A percentile compares a stretch with the other conserved stretches of the same genome.
Conservation (phyloP, 768 basidiomycete genomes). For the Leucosporidium yakuticum region DNA sequence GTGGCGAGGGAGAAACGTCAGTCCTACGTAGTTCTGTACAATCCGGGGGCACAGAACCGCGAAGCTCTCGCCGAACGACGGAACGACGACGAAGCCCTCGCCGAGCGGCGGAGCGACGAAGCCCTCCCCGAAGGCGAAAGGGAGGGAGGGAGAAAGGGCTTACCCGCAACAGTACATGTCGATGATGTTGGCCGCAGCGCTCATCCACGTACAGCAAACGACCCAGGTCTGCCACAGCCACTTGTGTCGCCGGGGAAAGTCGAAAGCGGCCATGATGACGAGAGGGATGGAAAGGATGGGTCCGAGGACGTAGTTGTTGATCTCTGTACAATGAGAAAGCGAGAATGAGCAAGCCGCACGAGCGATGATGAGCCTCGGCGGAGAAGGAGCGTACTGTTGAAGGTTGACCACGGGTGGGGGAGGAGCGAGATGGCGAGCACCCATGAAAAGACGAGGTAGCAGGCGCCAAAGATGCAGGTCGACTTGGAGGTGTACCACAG, state of each 20-base stretch:
- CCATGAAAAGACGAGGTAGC: slow-evolving; percentile 67
- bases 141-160: too few relatives aligned
- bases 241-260: slow-evolving; percentile 62
- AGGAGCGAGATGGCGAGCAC: slow-evolving; percentile 53
- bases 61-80: too few relatives aligned
- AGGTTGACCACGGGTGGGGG: slow-evolving; percentile 45
- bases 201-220: slow-evolving; percentile 14
- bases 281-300: slow-evolving; percentile 60
- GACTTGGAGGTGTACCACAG: slow-evolving; percentile 63
- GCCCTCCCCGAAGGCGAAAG: background rate
- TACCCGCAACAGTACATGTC: slow-evolving; percentile 11
- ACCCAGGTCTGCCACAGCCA: slow-evolving; percentile 60
- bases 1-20: slow-evolving; percentile 37
- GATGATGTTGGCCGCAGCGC: slow-evolving; percentile 14
- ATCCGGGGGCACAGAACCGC: slow-evolving; percentile 60
- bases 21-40: slow-evolving; percentile 45
- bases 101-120: slow-evolving; percentile 36
- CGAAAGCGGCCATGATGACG: slow-evolving; percentile 59
- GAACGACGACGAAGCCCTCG: too few relatives aligned
- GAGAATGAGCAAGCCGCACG: background rate
- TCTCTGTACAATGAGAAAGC: slow-evolving; percentile 1
- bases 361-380: too few relatives aligned
- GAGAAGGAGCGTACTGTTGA: background rate
- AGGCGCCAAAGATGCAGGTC: slow-evolving; percentile 10
- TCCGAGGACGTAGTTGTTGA: slow-evolving; percentile 48